These are phyloP conservation scores for Alternaria arbusti DNA, from an alignment of 2,329 filamentous ascomycete genomes.

Conservation along the genomic window DNA sequence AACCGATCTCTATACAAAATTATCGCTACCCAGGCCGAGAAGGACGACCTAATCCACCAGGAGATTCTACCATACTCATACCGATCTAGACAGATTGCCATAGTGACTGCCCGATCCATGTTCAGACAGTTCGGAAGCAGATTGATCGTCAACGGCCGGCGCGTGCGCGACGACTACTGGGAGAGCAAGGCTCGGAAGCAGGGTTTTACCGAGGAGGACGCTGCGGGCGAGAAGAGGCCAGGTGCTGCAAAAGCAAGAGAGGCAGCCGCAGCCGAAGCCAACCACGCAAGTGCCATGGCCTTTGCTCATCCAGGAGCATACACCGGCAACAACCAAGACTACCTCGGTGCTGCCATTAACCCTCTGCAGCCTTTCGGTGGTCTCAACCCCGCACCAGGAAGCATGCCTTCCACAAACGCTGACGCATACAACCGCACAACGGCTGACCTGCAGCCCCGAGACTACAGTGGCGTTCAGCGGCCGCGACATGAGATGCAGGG, in stretches of 20 bases:
- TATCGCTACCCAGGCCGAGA: slow-evolving; percentile 93
- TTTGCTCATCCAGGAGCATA: slow-evolving; percentile 39
- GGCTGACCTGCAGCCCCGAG: slow-evolving; percentile 75
- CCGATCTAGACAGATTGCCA: slow-evolving; percentile 96
- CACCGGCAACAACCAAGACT: slow-evolving; percentile 43
- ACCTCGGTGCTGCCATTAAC: slow-evolving; percentile 37
- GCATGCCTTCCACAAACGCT: slow-evolving; percentile 73
- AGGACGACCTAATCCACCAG: slow-evolving; percentile 93
- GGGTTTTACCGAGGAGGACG: slow-evolving; percentile 95
- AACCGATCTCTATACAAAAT: slow-evolving; percentile 97
- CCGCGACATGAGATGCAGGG: slow-evolving; percentile 90
- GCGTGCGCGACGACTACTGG: slow-evolving; percentile 98
- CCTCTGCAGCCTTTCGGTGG: slow-evolving; percentile 53
- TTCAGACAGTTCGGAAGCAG: slow-evolving; percentile 97
- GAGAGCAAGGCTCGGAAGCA: slow-evolving; percentile 96
- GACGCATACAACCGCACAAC: slow-evolving; percentile 74
- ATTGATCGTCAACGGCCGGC: slow-evolving; percentile 85
- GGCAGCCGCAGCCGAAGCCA: slow-evolving; percentile 72
- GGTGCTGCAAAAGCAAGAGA: slow-evolving; percentile 89
- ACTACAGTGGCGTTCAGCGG: slow-evolving; percentile 83
- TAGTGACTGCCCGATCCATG: slow-evolving; percentile 97
- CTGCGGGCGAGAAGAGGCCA: slow-evolving; percentile 93
- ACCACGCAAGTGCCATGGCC: slow-evolving; percentile 58
- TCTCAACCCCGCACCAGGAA: slow-evolving; percentile 71
- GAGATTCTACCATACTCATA: slow-evolving; percentile 98